Conservation (phyloP, 805 yeast genomes). For the Kodamaea lidongshanica region DNA sequence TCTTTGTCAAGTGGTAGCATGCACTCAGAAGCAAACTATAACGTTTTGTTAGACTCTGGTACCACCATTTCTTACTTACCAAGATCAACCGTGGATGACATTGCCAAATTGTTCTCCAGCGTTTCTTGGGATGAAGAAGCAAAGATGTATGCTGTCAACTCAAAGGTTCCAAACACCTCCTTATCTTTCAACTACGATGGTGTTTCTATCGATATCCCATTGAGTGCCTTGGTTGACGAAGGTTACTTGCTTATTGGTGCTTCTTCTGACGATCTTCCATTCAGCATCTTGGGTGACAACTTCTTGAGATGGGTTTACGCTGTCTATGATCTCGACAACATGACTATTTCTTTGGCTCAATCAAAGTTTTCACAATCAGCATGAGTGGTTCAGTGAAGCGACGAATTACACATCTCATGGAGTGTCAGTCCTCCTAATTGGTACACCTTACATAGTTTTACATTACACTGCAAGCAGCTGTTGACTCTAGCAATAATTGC, state of each 20-base stretch:
- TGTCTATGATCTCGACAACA: conserved; percentile 29
- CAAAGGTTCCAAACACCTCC: no score
- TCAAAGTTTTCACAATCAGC: conserved; percentile 17
- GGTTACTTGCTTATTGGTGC: conserved; percentile 1
- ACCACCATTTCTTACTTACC: conserved; percentile 8
- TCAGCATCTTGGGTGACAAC: conserved; percentile 20
- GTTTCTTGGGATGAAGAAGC: conserved; percentile 1
- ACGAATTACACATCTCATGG: no score
- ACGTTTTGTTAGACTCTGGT: conserved; percentile 9
- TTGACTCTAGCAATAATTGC: no score
- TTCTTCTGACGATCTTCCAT: neutral
- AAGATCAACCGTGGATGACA: conserved; percentile 2
- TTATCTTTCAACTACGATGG: no score
- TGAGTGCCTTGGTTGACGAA: no score
- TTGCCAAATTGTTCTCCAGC: conserved; percentile 1
- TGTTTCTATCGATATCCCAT: no score
- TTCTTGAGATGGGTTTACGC: conserved; percentile 22
- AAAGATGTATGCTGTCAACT: no score
- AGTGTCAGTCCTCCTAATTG: no score
- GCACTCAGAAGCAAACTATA: conserved; percentile 1
- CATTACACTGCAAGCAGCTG: no score
- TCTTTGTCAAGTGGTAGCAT: neutral
- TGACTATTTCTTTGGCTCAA: conserved; percentile 41
- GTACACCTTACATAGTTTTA: no score
- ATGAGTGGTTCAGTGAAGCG: no score